Conservation (phyloP, 176 grass and related monocot species). For the Guadua angustifolia region DNA sequence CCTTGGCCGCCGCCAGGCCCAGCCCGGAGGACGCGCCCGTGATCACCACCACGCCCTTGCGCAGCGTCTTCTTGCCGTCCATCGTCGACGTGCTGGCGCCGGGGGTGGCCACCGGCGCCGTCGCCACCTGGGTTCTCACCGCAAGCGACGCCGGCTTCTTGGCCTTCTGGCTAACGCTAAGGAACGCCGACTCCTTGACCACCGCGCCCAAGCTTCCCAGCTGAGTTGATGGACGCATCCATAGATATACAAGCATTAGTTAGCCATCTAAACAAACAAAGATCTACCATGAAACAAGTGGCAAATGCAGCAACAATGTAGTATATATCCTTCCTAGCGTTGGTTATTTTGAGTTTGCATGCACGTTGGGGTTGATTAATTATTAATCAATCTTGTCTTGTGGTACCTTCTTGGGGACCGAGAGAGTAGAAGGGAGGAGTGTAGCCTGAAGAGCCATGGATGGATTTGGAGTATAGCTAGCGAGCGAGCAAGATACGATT, state of each 20-base stretch:
- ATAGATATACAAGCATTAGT: neutral
- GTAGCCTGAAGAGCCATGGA: constrained; percentile 77
- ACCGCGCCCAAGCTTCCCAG: neutral
- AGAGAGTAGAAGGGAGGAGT: constrained; percentile 66
- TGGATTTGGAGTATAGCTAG: neutral
- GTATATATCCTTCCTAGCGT: neutral
- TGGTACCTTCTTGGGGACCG: constrained; percentile 71
- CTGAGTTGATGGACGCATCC: neutral
- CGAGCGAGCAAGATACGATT: neutral
- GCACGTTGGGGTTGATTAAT: neutral
- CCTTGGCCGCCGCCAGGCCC: constrained; percentile 81
- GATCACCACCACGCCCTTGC: constrained; percentile 84
- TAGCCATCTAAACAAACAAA: neutral
- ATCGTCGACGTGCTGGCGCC: constrained; percentile 7
- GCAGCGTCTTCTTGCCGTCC: constrained; percentile 68
- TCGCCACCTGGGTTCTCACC: constrained; percentile 56
- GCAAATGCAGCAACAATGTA: neutral
- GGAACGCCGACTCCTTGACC: constrained; percentile 20
- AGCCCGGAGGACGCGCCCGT: constrained; percentile 87
- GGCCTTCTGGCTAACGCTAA: constrained; percentile 8
- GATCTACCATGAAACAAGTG: neutral
- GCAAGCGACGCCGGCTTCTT: constrained; percentile 39
- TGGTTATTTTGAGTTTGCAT: neutral
- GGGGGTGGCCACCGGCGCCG: constrained; percentile 39
- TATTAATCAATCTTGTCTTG: neutral